Evolutionary conservation across 2,329 filamentous ascomycete genomes (phyloP).

Genomic region (Pestalotiopsis sp.): DNA sequence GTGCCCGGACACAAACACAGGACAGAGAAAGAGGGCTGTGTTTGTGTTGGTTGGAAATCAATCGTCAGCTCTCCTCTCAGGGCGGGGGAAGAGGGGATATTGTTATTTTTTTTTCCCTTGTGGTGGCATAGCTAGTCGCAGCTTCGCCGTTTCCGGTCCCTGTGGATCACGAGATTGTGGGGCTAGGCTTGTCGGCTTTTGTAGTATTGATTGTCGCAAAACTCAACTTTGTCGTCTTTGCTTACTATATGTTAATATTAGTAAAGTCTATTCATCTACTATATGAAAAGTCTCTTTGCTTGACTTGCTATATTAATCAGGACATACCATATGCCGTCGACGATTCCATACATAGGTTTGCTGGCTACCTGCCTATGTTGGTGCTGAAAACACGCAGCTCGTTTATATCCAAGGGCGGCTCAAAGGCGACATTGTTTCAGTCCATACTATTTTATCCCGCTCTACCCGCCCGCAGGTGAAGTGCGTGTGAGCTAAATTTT

Average conservation of each 20-base stretch:
- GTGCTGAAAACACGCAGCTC: neutral
- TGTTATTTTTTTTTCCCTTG: slow-evolving; percentile 1
- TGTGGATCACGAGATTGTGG: slow-evolving; percentile 13
- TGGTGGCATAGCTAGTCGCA: neutral
- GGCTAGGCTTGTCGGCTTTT: neutral
- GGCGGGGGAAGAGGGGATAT: slow-evolving; percentile 9
- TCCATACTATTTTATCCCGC: neutral
- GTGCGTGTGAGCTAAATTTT: no score
- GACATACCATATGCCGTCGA: neutral
- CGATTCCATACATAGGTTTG: neutral
- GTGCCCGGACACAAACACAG: neutral
- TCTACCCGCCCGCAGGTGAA: neutral
- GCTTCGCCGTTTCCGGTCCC: slow-evolving; percentile 8
- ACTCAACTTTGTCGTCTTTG: neutral
- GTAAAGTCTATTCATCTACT: neutral
- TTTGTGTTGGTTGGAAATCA: neutral
- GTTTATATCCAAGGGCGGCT: neutral
- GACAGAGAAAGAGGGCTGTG: neutral
- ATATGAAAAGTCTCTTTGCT: neutral
- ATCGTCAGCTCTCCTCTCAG: neutral
- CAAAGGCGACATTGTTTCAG: neutral
- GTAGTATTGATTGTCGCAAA: neutral
- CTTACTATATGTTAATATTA: neutral
- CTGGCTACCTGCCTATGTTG: neutral
- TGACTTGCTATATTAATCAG: neutral